Base-by-base conservation (phyloP, 208 protist genomes). In the Trypanosomatidae sp. region DNA sequence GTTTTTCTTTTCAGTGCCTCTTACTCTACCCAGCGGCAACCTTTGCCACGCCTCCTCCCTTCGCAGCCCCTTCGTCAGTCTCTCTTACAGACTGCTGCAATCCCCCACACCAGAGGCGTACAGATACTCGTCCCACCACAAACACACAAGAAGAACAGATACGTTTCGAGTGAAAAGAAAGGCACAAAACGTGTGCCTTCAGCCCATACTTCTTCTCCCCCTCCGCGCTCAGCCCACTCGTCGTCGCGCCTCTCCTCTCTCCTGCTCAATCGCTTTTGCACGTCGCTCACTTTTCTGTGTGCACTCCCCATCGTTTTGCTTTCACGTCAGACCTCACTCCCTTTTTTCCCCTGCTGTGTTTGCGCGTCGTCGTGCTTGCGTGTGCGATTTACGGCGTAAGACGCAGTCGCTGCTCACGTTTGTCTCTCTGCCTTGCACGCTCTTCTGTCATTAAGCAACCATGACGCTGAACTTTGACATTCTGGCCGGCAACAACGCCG, bases 391-490 rank as follows among this genome's bases (percentile, higher is more conserved):
- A 33, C 33, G 9, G 36, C 46, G 39, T 8, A 46, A 19, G 60
- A 65, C 36, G 2, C 39, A 19, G 19, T 25, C 33, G 59, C 22
- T 71, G n/a, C 66, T n/a, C 49, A 43, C 53, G 25, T 43, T 43
- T n/a, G 1, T 46, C 33, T 28, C 33, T 39, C 4, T 10, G 10
- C 4, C 33, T 43, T n/a, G 22, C 56, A 52, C 43, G 13, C 33
- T 50, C 53, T 22, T 68, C n/a, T 68, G 17, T 3, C 50, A 30
- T 25, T 64, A 36, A 47, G 66, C 15, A 46, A 36, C 55, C 8
- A 80, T 80, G 76, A 80, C 76, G 53, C 76, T 80, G 39, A 80
- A 69, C 56, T 80, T 80, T 28, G 69, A 80, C 65, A 80, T 80
- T 17, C 50, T 80, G 28, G 65, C 76, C 55, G 65, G 69, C 64